Evolutionary conservation across 2,329 filamentous ascomycete genomes (phyloP), one percentile per base, ranked within the genome.

Genomic region (Zalaria sp.): DNA sequence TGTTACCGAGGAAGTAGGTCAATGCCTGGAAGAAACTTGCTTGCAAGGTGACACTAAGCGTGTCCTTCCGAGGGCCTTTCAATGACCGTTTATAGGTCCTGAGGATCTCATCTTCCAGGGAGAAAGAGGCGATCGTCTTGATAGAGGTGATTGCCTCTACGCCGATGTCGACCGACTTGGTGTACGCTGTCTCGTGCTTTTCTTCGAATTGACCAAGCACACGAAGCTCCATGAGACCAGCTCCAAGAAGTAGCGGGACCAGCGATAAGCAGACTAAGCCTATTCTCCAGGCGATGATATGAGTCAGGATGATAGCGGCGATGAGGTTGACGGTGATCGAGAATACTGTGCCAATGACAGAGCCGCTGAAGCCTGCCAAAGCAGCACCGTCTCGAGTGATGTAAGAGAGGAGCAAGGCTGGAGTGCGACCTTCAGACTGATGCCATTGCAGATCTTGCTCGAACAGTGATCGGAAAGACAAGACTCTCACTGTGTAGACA

Each of bases 271-370:
- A 80, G 3, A 87, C 81, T 9, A 87, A 60, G 0, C 81, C 81
- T 46, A 87, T 83, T 53, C 76, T 81, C 83, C 82, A 87, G 3
- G 79, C 79, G 37, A 87, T 67, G 36, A 84, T 74, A 47, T 83
- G 79, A 0, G 80, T 76, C 6, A 86, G 55, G 27, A 81, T 73
- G 42, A 85, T 77, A 1, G 77, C 79, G 0, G 72, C 75, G 10
- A 84, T 47, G 27, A 85, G 74, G 56, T 82, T 84, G 47, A 85
- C 70, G 3, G 72, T 49, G 25, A 83, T 79, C 0, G 79, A 77
- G 43, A 84, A 75, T 18, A 83, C 61, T 0, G 77, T 82, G 4
- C 81, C 80, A 42, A 85, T 67, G 34, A 83, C 79, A 4, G 77
- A 80, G 6, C 81, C 81, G 42, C 75, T 81, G 47, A 87, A 69